Conservation (phyloP, 2,329 filamentous ascomycete species). For the Xylaria sp. region DNA sequence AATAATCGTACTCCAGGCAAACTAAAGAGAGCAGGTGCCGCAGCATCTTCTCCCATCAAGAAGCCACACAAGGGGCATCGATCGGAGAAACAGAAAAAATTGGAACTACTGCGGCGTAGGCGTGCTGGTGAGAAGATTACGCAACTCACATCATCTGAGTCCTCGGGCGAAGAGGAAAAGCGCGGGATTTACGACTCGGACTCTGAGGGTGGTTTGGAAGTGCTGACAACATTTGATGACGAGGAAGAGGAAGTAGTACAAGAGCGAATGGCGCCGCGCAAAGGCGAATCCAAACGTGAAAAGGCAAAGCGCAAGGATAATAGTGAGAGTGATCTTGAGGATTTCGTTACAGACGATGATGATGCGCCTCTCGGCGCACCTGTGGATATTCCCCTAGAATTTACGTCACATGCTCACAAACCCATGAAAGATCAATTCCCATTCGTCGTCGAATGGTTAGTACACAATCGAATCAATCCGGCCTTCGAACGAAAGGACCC, state of each 20-base stretch:
- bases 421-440: slow-evolving; percentile 78
- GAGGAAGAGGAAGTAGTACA: slow-evolving; percentile 42
- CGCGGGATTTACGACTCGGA: slow-evolving; percentile 52
- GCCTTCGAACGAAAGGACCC: slow-evolving; percentile 70
- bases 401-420: slow-evolving; percentile 73
- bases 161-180: slow-evolving; percentile 64
- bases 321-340: slow-evolving; percentile 56
- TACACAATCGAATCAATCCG: slow-evolving; percentile 81
- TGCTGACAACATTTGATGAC: slow-evolving; percentile 52
- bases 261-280: slow-evolving; percentile 38
- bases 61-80: slow-evolving; percentile 36
- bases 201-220: slow-evolving; percentile 46
- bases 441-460: slow-evolving; percentile 81
- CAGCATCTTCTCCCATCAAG: slow-evolving; percentile 34
- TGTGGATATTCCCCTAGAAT: slow-evolving; percentile 73
- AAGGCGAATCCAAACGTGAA: slow-evolving; percentile 33
- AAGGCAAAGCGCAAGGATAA: slow-evolving; percentile 41
- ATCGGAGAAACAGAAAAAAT: slow-evolving; percentile 41
- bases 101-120: slow-evolving; percentile 39
- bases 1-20: slow-evolving; percentile 28
- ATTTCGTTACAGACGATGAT: slow-evolving; percentile 75
- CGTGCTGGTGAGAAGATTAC: slow-evolving; percentile 41
- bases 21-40: slow-evolving; percentile 23
- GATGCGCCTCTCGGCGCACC: slow-evolving; percentile 67
- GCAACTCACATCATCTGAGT: slow-evolving; percentile 35